phyloP scores from a whole-genome alignment of 306 rosid species.

The Dalbergia oliveri region DNA sequence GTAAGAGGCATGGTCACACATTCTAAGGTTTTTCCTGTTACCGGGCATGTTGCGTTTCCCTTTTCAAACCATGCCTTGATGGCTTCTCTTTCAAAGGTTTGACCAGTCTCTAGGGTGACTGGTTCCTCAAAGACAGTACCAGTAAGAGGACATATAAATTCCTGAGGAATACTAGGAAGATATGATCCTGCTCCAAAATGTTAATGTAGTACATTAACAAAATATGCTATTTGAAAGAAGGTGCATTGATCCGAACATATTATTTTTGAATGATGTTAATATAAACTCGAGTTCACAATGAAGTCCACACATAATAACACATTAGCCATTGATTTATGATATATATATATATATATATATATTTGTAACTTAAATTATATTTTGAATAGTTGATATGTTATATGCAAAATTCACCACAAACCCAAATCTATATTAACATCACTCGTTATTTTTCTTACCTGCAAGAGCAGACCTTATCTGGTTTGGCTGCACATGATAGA shows the following conservation, averaged over 20 bases:
- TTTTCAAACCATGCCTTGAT: conserved; percentile 78
- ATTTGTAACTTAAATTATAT: too few species aligned
- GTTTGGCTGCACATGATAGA: conserved; percentile 61
- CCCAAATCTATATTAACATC: too few species aligned
- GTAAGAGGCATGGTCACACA: conserved; percentile 62
- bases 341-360: too few species aligned
- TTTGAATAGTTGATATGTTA: too few species aligned
- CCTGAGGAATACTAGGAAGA: conserved; percentile 65
- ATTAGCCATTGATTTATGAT: too few species aligned
- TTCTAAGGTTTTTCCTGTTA: conserved; percentile 71
- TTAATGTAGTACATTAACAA: conserved; percentile 24
- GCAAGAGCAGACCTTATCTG: conserved; percentile 50
- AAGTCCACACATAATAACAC: too few species aligned
- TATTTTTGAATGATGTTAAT: background rate
- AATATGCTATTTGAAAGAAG: conserved; percentile 27
- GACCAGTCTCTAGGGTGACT: conserved; percentile 81
- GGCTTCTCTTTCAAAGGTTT: conserved; percentile 77
- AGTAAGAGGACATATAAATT: conserved; percentile 78
- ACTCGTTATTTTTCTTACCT: conserved; percentile 58
- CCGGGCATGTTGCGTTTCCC: conserved; percentile 81
- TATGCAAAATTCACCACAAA: too few species aligned
- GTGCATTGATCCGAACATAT: background rate
- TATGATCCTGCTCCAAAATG: conserved; percentile 58
- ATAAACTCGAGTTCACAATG: too few species aligned
- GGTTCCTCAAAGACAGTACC: conserved; percentile 81